phyloP scores from a whole-genome alignment of 176 grass and related monocot genomes.

The Miscanthus lutarioriparius region DNA sequence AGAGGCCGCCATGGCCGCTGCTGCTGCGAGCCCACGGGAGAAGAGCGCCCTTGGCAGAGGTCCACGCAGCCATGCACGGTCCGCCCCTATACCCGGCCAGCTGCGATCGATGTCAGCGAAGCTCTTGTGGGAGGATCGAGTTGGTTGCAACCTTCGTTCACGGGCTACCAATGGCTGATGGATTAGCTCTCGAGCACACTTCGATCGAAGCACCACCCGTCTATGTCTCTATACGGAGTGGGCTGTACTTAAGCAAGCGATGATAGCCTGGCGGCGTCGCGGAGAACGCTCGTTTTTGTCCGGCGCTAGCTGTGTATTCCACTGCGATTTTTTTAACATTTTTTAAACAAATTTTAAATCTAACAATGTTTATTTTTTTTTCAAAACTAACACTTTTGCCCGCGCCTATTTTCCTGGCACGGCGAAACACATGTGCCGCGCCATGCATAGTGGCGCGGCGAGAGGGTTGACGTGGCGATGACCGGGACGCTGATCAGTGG shows the following conservation, averaged over 20 bases:
- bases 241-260: not conserved
- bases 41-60: conserved; percentile 24
- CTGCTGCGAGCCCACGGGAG: conserved; percentile 21
- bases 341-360: too few relatives aligned
- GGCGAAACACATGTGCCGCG: too few relatives aligned
- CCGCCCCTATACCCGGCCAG: not conserved
- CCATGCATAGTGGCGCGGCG: too few relatives aligned
- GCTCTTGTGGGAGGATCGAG: not conserved
- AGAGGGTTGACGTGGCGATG: too few relatives aligned
- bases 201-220: not conserved
- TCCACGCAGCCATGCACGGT: conserved; percentile 33
- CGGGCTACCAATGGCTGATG: not conserved
- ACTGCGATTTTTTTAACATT: too few relatives aligned
- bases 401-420: too few relatives aligned
- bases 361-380: too few relatives aligned
- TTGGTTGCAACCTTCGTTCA: not conserved
- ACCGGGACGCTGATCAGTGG: too few relatives aligned
- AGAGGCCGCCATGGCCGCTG: not conserved
- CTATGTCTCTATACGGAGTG: not conserved
- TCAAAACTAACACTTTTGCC: too few relatives aligned
- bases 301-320: not conserved
- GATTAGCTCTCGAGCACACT: not conserved
- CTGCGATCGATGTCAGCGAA: not conserved
- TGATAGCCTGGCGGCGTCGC: not conserved
- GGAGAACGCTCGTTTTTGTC: not conserved